phyloP scores from a whole-genome alignment of 371 early-diverging fungal genomes.

The Actinomucor elegans region DNA sequence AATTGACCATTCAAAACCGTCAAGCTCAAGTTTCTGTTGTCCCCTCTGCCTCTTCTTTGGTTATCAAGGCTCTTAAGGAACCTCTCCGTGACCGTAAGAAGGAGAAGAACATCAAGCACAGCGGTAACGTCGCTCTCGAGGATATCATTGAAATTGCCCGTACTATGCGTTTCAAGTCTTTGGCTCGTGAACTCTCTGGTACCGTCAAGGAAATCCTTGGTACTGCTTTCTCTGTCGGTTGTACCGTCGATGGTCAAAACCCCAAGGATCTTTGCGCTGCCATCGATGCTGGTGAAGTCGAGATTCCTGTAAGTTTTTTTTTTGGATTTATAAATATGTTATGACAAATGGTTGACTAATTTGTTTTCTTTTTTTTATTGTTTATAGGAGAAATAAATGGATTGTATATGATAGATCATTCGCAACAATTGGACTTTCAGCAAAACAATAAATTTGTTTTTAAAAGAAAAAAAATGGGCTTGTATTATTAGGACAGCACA shows the following conservation, averaged over 20 bases:
- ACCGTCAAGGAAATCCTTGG: conserved; percentile 99
- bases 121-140: conserved; percentile 88
- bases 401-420: too few relatives aligned
- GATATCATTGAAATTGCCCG: conserved; percentile 98
- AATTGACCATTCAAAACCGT: conserved; percentile 99
- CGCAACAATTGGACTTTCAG: too few relatives aligned
- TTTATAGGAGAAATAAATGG: conserved; percentile 77
- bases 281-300: conserved; percentile 79
- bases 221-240: conserved; percentile 98
- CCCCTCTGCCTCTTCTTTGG: conserved; percentile 96
- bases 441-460: too few relatives aligned
- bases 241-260: conserved; percentile 70
- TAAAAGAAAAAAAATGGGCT: background rate
- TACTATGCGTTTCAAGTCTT: conserved; percentile 93
- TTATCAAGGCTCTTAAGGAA: conserved; percentile 99
- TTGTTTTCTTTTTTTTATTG: conserved; percentile 80
- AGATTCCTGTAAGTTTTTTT: conserved; percentile 71
- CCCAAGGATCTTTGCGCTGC: conserved; percentile 48
- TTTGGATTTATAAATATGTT: conserved; percentile 72
- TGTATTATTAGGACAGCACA: too few relatives aligned
- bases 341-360: background rate
- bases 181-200: conserved; percentile 85
- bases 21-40: conserved; percentile 98
- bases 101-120: conserved; percentile 99
- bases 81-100: conserved; percentile 99